phyloP scores from a whole-genome alignment of 208 protist species.

The Trypanosoma mega region DNA sequence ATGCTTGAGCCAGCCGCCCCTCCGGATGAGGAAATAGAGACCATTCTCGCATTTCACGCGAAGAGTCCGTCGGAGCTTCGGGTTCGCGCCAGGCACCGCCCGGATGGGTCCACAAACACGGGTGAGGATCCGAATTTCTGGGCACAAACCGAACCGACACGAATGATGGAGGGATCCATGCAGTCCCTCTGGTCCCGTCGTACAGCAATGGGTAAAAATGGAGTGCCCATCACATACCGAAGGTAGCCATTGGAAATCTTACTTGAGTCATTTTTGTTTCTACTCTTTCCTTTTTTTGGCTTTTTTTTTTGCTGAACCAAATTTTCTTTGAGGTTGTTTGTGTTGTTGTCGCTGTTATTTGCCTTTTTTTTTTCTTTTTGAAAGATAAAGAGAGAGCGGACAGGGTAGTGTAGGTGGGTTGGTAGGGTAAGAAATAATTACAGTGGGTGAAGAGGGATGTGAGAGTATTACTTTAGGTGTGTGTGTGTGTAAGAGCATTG shows the following conservation, averaged over 20 bases:
- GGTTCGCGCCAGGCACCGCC: conserved; percentile 82
- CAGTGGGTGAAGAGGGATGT: too few species aligned
- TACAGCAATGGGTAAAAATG: conserved; percentile 68
- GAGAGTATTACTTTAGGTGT: too few species aligned
- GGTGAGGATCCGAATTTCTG: conserved; percentile 83
- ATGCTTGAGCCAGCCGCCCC: conserved; percentile 75
- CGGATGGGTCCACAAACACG: conserved; percentile 83
- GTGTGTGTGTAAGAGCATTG: too few species aligned
- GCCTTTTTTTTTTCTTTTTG: neutral
- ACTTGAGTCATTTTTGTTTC: neutral
- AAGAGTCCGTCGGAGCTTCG: conserved; percentile 48
- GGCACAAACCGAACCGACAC: conserved; percentile 51
- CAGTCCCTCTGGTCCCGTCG: conserved; percentile 73
- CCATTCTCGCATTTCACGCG: conserved; percentile 81
- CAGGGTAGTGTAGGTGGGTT: conserved; percentile 5
- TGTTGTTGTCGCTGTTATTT: conserved; percentile 12
- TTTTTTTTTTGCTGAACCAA: conserved; percentile 8
- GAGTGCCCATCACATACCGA: conserved; percentile 59
- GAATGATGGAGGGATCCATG: conserved; percentile 71
- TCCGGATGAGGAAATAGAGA: conserved; percentile 73
- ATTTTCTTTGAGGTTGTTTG: conserved; percentile 5
- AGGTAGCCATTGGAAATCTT: conserved; percentile 23
- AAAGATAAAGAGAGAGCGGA: neutral
- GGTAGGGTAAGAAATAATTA: conserved; percentile 4
- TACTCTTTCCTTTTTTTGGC: neutral